Percentiles rank a stretch among this genome's conserved stretches.
Conservation (phyloP, 208 protist species). For the Strigomonas culicis region DNA sequence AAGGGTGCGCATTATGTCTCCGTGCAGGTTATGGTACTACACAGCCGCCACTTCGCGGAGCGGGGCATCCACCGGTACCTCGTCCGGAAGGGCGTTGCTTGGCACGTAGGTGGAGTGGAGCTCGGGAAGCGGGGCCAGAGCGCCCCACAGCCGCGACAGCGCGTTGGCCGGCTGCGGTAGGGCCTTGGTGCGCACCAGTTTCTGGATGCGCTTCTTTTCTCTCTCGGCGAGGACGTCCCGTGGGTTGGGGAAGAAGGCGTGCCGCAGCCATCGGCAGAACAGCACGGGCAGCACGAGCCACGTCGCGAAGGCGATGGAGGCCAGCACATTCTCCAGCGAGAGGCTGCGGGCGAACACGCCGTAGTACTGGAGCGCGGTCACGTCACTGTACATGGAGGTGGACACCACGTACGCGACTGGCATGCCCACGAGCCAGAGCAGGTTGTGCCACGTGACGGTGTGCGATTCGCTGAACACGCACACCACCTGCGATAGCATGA, state of each 20-base stretch:
- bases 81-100: too few species aligned
- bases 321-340: constrained; percentile 26
- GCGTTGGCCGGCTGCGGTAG: constrained; percentile 12
- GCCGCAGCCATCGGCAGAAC: constrained; percentile 20
- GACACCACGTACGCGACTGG: constrained; percentile 52
- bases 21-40: too few species aligned
- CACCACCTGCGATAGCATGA: constrained; percentile 85
- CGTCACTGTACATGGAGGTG: constrained; percentile 42
- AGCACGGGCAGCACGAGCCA: constrained; percentile 46
- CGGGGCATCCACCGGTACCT: too few species aligned
- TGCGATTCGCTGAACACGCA: constrained; percentile 86
- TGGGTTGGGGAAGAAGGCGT: constrained; percentile 26
- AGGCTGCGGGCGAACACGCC: constrained; percentile 54
- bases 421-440: constrained; percentile 63
- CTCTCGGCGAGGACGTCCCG: constrained; percentile 51
- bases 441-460: constrained; percentile 68
- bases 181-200: constrained; percentile 6
- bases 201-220: constrained; percentile 21
- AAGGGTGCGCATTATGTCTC: too few species aligned
- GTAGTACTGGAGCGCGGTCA: constrained; percentile 45
- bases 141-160: too few species aligned
- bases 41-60: too few species aligned
- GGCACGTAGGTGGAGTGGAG: too few species aligned
- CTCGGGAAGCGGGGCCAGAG: too few species aligned
- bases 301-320: constrained; percentile 34